phyloP scores from a whole-genome alignment of 495 filamentous ascomycete species.

The Aspergillus asperescens region DNA sequence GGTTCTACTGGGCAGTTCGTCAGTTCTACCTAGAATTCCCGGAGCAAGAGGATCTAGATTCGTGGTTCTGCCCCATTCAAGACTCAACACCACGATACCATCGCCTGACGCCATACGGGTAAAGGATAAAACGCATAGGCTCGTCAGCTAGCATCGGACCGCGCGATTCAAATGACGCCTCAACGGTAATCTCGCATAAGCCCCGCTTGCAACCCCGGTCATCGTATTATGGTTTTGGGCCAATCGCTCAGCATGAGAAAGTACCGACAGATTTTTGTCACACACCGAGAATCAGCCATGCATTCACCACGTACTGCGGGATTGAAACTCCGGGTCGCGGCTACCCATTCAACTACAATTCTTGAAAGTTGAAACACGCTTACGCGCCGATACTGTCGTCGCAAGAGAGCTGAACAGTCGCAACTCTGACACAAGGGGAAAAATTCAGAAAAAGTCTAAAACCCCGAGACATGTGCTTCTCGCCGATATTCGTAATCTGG shows the following conservation, averaged over 20 bases:
- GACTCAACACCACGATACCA: too few species aligned
- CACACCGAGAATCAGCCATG: constrained; percentile 1
- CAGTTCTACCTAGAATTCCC: background rate
- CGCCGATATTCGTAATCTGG: background rate
- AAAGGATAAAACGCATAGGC: background rate
- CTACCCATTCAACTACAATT: background rate
- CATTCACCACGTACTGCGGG: background rate
- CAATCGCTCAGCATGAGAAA: too few species aligned
- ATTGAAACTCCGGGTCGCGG: background rate
- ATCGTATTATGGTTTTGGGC: too few species aligned
- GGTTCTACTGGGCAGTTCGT: background rate
- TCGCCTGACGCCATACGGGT: background rate
- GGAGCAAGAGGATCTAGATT: background rate
- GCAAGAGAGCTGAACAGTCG: too few species aligned
- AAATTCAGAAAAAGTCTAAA: background rate
- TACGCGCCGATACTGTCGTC: too few species aligned
- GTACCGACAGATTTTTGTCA: constrained; percentile 4
- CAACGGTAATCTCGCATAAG: constrained; percentile 2
- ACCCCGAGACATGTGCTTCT: constrained; percentile 11
- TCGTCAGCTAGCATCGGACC: background rate
- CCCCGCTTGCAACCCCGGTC: background rate
- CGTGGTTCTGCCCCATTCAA: background rate
- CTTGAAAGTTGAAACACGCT: constrained; percentile 7
- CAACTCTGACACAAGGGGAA: too few species aligned
- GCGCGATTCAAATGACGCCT: background rate